Conservation (phyloP, 805 yeast species). For the Grigorovia humatica region DNA sequence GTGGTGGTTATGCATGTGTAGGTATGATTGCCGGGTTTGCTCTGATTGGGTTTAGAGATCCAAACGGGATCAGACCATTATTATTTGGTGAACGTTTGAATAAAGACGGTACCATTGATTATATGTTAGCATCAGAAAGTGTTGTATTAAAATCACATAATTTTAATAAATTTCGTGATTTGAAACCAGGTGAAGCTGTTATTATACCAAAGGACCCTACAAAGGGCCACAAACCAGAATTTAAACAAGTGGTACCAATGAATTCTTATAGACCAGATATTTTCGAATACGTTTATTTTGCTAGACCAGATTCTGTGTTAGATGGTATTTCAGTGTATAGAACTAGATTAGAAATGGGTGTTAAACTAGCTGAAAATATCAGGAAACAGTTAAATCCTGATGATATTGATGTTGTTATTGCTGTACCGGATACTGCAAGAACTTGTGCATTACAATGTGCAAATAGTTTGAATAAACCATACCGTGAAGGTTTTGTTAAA, state of each 20-base stretch:
- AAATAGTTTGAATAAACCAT: conserved; percentile 65
- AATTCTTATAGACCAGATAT: conserved; percentile 85
- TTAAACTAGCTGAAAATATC: conserved; percentile 70
- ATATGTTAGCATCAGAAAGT: conserved; percentile 91
- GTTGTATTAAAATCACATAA: conserved; percentile 92
- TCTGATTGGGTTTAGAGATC: conserved; percentile 90
- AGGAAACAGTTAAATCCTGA: conserved; percentile 36
- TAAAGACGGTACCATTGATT: conserved; percentile 63
- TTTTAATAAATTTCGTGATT: conserved; percentile 66
- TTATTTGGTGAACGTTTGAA: conserved; percentile 72
- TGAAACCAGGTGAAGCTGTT: conserved; percentile 93
- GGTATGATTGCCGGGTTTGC: conserved; percentile 96
- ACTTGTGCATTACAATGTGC: conserved; percentile 92
- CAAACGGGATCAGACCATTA: conserved; percentile 91
- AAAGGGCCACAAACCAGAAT: conserved; percentile 46
- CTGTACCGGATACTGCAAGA: conserved; percentile 98
- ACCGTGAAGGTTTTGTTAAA: conserved; percentile 94
- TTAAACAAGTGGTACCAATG: conserved; percentile 74
- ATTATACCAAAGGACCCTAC: conserved; percentile 71
- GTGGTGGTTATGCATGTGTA: conserved; percentile 96
- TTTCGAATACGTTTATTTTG: conserved; percentile 95
- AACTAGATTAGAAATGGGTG: conserved; percentile 90
- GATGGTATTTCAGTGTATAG: conserved; percentile 97
- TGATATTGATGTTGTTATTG: conserved; percentile 86
- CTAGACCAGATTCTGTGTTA: conserved; percentile 90